Base-by-base conservation (phyloP, 768 basidiomycete species). In the Leccinum imitatum region DNA sequence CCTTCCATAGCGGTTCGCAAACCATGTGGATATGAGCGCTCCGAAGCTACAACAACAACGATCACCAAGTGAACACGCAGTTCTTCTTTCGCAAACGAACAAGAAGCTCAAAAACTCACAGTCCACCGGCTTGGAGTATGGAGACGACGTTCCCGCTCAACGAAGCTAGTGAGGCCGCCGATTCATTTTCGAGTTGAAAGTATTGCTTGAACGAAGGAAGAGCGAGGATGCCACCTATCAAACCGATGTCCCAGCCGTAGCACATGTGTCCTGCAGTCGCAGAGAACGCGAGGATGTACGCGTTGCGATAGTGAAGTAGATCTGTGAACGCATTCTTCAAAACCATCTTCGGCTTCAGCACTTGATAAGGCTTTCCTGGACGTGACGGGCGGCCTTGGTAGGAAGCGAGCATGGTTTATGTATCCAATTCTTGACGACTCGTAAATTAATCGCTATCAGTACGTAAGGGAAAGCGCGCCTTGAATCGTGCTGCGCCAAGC, bases 101-200 rank as follows among this genome's bases (percentile, higher is more conserved):
- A 23, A 10, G 4, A 25, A 6, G 9, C n/a, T 39, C 35, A 51
- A n/a, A 46, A 9, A 67, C 75, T 21, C 41, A 75, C 75, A 76
- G 69, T 57, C 70, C 74, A 3, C 76, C 75, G 2, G 68, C 76
- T 39, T 75, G 76, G 14, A 78, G 59, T 3, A 78, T 61, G 27
- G 78, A 71, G 2, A 78, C 78, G 47, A 79, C 73, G 56, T 76
- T 76, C 3, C 77, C 77, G 23, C 58, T 70, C 50, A 78, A 59
- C 23, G 65, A 57, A 3, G 76, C 75, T 6, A 55, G 50, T 8
- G 69, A 65, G 27, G 61, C 51, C n/a, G 61, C 50, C 19, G 73
- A 66, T 39, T 68, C 61, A 21, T 68, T 59, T 17, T 73, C 60
- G 19, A 77, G 62, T 19, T 69, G 75, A 39, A 77, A 77, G 50